Evolutionary conservation across 345 rosid genomes (phyloP), one percentile per base, ranked within the genome.

Genomic region (Gossypium turneri): DNA sequence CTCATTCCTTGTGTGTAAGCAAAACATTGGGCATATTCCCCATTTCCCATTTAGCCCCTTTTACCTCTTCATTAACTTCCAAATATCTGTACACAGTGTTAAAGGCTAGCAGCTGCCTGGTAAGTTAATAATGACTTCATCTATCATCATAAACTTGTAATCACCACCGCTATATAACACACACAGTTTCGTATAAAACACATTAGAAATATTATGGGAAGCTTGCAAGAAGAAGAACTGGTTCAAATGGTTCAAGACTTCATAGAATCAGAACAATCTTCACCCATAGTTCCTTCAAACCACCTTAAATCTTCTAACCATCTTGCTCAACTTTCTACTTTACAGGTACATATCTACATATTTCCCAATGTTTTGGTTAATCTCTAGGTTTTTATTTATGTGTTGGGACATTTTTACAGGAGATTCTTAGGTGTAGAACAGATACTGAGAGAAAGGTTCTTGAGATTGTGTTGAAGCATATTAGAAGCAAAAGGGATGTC

Each of bases 181-280:
- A 16, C 29, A 56, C 1, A 19, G 12, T 59, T 59, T 24, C 17
- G 25, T 59, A 17, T 59, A 11, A 59, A 2, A 59, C 38, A 12
- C 57, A 16, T 12, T 5, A 3, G 63, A 24, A 24, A 11, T 24
- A 12, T 3, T 9, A 53, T 52, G 78, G 77, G 77, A 11, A 77
- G 81, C 79, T 59, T 80, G 16, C 86, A 83, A 81, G 89, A 88
- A 22, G 89, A 88, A n/a, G 71, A 70, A 41, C 82, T 88, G 38
- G 73, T 83, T 20, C 88, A 84, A 66, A 88, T 88, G 91, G 88
- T 88, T 0, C 86, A 82, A 15, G 88, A 86, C 75, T 88, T 86
- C 75, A 88, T 88, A 3, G 91, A 88, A 76, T 83, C 87, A 34
- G 85, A 77, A 56, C 77, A 85, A 53, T 77, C 85, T 24, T 17